Percentiles rank a stretch among this genome's conserved stretches.
Evolutionary conservation across 2,329 filamentous ascomycete species (phyloP).

Genomic region (Exophiala bonariae): DNA sequence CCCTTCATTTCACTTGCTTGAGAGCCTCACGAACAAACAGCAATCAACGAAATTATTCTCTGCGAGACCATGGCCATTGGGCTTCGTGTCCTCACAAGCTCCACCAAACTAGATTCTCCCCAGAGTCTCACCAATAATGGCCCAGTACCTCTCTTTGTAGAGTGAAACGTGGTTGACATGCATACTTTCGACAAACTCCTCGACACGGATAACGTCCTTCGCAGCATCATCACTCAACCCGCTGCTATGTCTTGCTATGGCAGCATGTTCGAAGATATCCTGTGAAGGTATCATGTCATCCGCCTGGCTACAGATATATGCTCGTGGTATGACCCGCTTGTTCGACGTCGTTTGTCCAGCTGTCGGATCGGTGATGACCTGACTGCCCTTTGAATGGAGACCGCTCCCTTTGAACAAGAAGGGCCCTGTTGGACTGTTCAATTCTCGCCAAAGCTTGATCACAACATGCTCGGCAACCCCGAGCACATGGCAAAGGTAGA

Average conservation of each 20-base stretch:
- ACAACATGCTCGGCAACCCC: neutral
- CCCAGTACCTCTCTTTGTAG: constrained; percentile 54
- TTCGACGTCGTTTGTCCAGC: too few species aligned
- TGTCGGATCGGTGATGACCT: too few species aligned
- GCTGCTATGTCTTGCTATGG: constrained; percentile 33
- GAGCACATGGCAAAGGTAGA: neutral
- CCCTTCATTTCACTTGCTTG: too few species aligned
- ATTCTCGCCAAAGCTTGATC: constrained; percentile 25
- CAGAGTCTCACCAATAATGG: constrained; percentile 49
- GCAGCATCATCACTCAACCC: neutral
- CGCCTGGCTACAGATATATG: constrained; percentile 53
- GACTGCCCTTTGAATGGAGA: too few species aligned
- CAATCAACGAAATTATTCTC: too few species aligned
- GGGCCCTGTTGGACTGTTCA: constrained; percentile 35
- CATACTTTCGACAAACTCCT: constrained; percentile 47
- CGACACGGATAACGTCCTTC: constrained; percentile 36
- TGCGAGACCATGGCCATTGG: too few species aligned
- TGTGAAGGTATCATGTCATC: constrained; percentile 49
- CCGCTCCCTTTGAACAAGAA: constrained; percentile 30
- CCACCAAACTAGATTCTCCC: neutral
- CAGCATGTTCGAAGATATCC: constrained; percentile 51
- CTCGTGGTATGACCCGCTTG: constrained; percentile 46
- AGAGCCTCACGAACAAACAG: too few species aligned
- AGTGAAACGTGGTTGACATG: constrained; percentile 54
- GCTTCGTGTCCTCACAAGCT: too few species aligned